Base-by-base conservation (phyloP, 768 basidiomycete species). In the Lactarius hatsudake region DNA sequence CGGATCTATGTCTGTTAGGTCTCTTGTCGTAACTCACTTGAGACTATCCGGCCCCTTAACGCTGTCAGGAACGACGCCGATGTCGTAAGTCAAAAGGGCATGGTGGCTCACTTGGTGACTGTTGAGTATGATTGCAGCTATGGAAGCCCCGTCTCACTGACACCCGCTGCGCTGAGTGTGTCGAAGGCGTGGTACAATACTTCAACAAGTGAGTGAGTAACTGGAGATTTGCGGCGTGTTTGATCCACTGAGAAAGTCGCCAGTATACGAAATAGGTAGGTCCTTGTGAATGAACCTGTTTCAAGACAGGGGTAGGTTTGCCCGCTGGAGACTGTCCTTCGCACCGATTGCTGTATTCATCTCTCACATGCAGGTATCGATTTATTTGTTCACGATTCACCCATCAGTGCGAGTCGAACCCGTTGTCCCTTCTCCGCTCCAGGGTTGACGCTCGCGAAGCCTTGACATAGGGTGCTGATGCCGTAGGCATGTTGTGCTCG, bases 1-100 rank as follows among this genome's bases (percentile, higher is more conserved):
- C 38, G 93, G 91, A 9, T 92, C 90, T 2, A 91, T 94, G 69
- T 90, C 91, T 0, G 93, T 95, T 73, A 91, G 91, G 17, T 90
- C 87, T 17, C 78, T 94, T 71, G 89, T 94, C 64, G 92, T 94
- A 34, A 91, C 93, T 0, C 94, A 38, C 77, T 94, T 51, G 92
- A 94, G 67, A 74, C 92, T 18, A 65, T 93, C 51, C 79, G 84
- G 58, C 77, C 91, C 72, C 71, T 92, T 53, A 83, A 84, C 59
- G 79, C 82, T 40, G 80, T 80, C n/a, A 78, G 83, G 68, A 82
- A 87, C 70, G 86, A 82, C 65, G 88, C 88, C 1, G 81, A 5
- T 83, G 87, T 74, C 86, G 89, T 90, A 68, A 74, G 88, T 79
- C 13, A 20, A n/a, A 48, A 8, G 18, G 9, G 36, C 45, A 30